Evolutionary conservation across 1,284 basidiomycete genomes (phyloP), one percentile per base, ranked within the genome.

Genomic region (Trametes versicolor): DNA sequence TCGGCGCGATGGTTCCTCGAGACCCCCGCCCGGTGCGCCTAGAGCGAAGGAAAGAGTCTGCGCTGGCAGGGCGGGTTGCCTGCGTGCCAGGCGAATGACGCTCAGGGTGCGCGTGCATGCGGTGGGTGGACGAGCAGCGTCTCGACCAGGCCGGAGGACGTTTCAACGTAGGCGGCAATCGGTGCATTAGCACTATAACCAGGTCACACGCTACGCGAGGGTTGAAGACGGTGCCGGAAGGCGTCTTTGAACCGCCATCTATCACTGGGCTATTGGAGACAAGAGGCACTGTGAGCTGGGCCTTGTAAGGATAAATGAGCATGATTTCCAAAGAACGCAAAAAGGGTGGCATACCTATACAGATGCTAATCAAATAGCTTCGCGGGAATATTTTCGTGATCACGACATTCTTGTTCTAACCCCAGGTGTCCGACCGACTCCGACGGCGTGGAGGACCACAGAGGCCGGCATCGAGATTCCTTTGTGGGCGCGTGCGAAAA

Each of bases 301-400:
- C 63, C 63, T 45, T 41, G 61, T 56, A 65, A 61, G 67, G 67
- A 63, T 65, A 68, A 21, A 68, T 65, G 63, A 65, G 64, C 49
- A 58, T 41, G 45, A 60, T 53, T 52, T 47, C 27, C 58, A 58
- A 51, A 54, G 63, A 53, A 49, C 21, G 41, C 41, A 25, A 41
- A 29, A 53, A 23, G 19, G 47, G 47, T n/a, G n/a, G 4, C 27
- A 32, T 54, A 36, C 39, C 39, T 45, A 32, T 9, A 17, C 23
- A 55, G 36, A 27, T n/a, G 25, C n/a, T 49, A 10, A 64, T 62
- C 60, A 58, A 37, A 60, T 48, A 65, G 66, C 61, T 63, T 68
- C 61, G 63, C 63, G 67, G 66, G 62, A 67, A 53, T 43, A 51
- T 37, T 37, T 51, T 39, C 36, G 27, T 29, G 21, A 45, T 21